Base-by-base conservation (phyloP, 768 basidiomycete genomes). In the Galerina marginata region DNA sequence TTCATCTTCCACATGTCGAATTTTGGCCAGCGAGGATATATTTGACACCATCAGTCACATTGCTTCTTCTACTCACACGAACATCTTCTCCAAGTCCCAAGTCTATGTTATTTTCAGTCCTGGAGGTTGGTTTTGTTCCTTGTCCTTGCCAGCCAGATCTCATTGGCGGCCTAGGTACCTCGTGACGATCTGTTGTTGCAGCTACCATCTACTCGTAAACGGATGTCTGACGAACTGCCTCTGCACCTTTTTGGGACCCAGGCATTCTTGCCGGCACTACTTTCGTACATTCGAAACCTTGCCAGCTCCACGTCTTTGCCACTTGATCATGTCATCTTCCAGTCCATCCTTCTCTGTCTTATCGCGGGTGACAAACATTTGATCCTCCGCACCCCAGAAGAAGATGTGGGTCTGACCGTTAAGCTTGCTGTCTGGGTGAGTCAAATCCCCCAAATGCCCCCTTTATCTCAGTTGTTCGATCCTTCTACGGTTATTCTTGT, bases 341-440 rank as follows among this genome's bases (percentile, higher is more conserved):
- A 88, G 69, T 85, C 87, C 20, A 74, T 91, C 14, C 81, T 92
- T 33, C 81, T 88, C 3, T 89, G 83, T 69, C 76, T 92, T 48
- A 74, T 89, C 38, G 80, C 89, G 3, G 84, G 84, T 1, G 77
- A 87, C 65, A 86, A 82, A 62, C 80, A 91, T 69, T 74, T 92
- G 29, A 78, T 93, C 56, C 74, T 93, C 15, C 81, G 87, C 45
- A 84, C 89, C 1, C 78, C 77, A 10, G 86, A 88, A 62, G 87
- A 90, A 56, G 91, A 92, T 60, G 73, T 91, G 36, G 67, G 78
- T 25, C 69, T 86, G 7, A 85, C 90, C 26, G 79, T 82, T 37
- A 86, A 82, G 66, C 76, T 92, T 38, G 80, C 81, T 11, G 74
- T 79, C 51, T 78, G 86, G 74, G 91, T 91, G 72, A 79, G 26